These are phyloP conservation scores for Crataegus laevigata DNA, from an alignment of 306 rosid genomes.

Conservation along the genomic window DNA sequence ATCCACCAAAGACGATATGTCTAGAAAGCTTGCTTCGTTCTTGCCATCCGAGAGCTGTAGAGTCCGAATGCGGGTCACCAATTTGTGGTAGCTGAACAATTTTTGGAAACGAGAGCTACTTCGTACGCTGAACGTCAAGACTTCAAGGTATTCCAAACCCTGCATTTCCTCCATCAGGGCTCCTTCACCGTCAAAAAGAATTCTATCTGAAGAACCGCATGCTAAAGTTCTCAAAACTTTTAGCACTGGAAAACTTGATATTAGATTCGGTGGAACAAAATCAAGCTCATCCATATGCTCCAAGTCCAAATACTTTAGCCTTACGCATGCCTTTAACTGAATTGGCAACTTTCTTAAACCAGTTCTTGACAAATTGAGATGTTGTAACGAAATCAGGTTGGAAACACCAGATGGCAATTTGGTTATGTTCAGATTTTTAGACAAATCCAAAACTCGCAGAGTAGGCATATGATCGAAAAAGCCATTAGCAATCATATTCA, in stretches of 20 bases:
- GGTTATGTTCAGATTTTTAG: not conserved
- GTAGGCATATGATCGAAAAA: not conserved
- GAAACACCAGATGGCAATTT: not conserved
- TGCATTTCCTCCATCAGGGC: not conserved
- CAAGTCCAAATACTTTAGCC: not conserved
- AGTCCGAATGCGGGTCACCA: not conserved
- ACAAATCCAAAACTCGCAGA: constrained; percentile 5
- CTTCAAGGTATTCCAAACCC: not conserved
- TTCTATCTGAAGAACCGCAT: not conserved
- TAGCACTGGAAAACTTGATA: not conserved
- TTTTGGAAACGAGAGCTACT: not conserved
- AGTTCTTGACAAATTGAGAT: not conserved
- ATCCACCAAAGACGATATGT: not conserved
- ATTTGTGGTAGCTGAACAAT: not conserved
- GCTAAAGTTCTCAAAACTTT: not conserved
- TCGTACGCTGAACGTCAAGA: not conserved
- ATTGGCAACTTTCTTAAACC: not conserved
- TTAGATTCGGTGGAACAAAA: not conserved
- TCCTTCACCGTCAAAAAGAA: not conserved
- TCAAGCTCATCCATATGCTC: not conserved
- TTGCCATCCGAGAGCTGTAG: not conserved
- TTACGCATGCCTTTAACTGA: not conserved
- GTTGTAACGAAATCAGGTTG: not conserved
- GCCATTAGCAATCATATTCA: not conserved
- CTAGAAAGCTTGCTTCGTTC: too few relatives aligned